Percentiles rank a stretch among this genome's conserved stretches.
phyloP scores from a whole-genome alignment of 345 rosid genomes.

The Citrus inodora region DNA sequence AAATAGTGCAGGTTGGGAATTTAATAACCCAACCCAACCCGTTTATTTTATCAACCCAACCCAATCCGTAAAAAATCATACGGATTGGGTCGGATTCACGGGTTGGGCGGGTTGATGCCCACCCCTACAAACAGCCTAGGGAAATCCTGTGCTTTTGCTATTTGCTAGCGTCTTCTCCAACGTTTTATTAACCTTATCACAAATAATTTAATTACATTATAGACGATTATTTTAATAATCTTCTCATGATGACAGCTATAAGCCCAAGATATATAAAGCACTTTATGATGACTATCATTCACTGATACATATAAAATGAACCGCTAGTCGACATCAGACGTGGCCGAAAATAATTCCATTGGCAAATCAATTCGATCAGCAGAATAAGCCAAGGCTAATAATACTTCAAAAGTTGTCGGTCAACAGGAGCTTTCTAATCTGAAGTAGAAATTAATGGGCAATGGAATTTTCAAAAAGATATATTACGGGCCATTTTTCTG shows the following conservation, averaged over 20 bases:
- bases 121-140: neutral
- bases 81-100: too few relatives aligned
- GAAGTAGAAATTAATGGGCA: neutral
- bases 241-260: constrained; percentile 5
- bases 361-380: neutral
- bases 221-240: neutral
- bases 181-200: neutral
- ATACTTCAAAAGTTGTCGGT: constrained; percentile 16
- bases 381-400: neutral
- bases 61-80: too few relatives aligned
- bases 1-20: too few relatives aligned
- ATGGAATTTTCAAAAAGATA: neutral
- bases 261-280: neutral
- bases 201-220: too few relatives aligned
- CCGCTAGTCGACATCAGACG: neutral
- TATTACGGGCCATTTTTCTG: too few relatives aligned
- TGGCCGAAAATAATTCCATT: too few relatives aligned
- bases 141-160: neutral
- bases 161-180: neutral
- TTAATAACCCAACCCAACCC: too few relatives aligned
- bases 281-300: neutral
- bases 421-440: neutral
- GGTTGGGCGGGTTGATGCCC: too few relatives aligned
- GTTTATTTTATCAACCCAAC: too few relatives aligned
- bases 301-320: neutral